Evolutionary conservation across 2,329 filamentous ascomycete genomes (phyloP), one percentile per base, ranked within the genome.

Genomic region (Capronia epimyces): DNA sequence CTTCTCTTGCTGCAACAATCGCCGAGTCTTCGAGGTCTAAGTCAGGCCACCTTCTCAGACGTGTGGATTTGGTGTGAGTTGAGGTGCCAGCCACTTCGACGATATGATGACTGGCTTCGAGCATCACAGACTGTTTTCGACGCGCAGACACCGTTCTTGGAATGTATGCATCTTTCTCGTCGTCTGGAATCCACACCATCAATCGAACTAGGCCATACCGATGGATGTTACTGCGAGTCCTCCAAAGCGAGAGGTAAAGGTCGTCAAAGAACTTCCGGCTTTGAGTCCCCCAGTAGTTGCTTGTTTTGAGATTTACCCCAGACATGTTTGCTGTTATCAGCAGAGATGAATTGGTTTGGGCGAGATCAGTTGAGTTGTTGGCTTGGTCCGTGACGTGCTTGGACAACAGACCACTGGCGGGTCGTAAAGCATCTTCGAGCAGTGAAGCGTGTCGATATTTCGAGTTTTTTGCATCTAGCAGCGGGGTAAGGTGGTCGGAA

Each of bases 151-250:
- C 63, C 1, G 71, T 69, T 46, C 78, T 78, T 0, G 90, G 85
- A 6, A 95, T 52, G 1, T 87, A 59, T 1, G 66, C 55, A 5
- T 67, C 62, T 57, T 81, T 81, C 49, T 88, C 84, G 0, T 78
- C 71, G 37, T 83, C 73, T 1, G 79, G 75, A 2, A 83, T 63
- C 83, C 89, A 90, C 32, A 90, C 65, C 1, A 97, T 75, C 73
- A 91, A 84, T 43, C 89, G 82, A 2, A 95, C 83, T 15, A 83
- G 77, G 2, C 91, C 91, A 64, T 89, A 90, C 22, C 75, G 73
- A 60, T 95, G 85, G 60, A 94, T 80, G 0, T 84, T 72, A 0
- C 73, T 67, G 43, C 80, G 74, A 2, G 37, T 18, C 27, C 74
- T 70, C 54, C 80, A 75, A 48, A 86, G 79, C 44, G 77, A 74